Evolutionary conservation across 805 yeast genomes (phyloP).

Genomic region (Ogataea pilisensis): DNA sequence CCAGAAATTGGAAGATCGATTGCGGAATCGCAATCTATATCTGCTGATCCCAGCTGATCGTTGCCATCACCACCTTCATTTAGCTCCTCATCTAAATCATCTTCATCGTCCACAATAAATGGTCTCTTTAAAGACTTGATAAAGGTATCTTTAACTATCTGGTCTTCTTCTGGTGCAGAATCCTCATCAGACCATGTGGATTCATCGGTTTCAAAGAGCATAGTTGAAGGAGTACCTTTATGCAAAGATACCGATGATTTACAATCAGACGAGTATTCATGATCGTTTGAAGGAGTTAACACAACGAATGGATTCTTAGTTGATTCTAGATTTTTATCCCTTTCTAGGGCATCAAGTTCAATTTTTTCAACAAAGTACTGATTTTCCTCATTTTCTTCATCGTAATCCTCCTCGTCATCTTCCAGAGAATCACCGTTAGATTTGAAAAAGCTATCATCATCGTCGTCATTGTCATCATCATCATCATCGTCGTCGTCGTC

Average conservation of each 20-base stretch:
- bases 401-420: too few relatives aligned
- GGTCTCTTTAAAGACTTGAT: not conserved
- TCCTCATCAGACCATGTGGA: not conserved
- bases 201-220: not conserved
- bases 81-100: not conserved
- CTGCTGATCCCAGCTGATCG: not conserved
- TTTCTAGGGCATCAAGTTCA: too few relatives aligned
- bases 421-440: too few relatives aligned
- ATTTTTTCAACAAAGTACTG: too few relatives aligned
- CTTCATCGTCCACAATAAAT: not conserved
- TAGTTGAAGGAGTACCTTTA: too few relatives aligned
- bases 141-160: not conserved
- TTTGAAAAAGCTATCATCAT: not conserved
- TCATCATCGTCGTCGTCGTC: not conserved
- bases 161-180: not conserved
- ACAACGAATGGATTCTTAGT: too few relatives aligned
- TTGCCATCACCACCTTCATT: conserved; percentile 1
- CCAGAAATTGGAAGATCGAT: too few relatives aligned
- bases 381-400: too few relatives aligned
- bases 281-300: too few relatives aligned
- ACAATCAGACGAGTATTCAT: too few relatives aligned
- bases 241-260: too few relatives aligned
- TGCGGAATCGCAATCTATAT: not conserved
- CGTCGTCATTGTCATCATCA: not conserved
- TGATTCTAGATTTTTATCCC: too few relatives aligned